Evolutionary conservation across 345 rosid species (phyloP).

Genomic region (Hirschfeldia incana): DNA sequence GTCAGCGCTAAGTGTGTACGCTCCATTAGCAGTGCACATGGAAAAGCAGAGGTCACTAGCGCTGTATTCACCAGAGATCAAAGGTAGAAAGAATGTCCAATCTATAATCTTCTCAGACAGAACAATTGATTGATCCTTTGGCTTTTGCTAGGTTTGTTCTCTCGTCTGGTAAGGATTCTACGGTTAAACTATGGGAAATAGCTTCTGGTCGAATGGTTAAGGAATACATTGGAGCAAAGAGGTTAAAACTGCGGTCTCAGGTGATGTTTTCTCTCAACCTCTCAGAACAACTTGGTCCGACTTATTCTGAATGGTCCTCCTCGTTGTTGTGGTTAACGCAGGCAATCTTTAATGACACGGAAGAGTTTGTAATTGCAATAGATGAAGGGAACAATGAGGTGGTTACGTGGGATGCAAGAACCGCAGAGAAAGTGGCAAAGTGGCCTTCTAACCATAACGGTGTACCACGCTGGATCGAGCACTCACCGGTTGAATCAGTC

Average conservation of each 20-base stretch:
- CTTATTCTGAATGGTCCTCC: background rate
- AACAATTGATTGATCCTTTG: conserved; percentile 5
- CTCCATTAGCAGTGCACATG: conserved; percentile 68
- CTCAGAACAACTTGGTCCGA: background rate
- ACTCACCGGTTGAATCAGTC: conserved; percentile 60
- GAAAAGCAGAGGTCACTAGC: conserved; percentile 69
- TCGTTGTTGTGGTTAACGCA: conserved; percentile 30
- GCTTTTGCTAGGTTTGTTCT: conserved; percentile 63
- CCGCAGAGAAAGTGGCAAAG: conserved; percentile 68
- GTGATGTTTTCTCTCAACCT: conserved; percentile 34
- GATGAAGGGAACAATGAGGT: conserved; percentile 50
- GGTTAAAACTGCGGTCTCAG: conserved; percentile 67
- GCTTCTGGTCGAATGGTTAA: conserved; percentile 73
- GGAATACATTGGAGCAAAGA: conserved; percentile 73
- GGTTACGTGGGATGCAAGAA: conserved; percentile 78
- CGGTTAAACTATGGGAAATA: conserved; percentile 80
- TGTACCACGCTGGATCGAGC: conserved; percentile 81
- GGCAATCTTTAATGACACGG: conserved; percentile 83
- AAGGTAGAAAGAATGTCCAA: conserved; percentile 44
- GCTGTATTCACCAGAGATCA: conserved; percentile 78
- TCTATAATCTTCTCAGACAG: background rate
- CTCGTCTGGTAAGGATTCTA: conserved; percentile 80
- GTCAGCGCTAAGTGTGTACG: conserved; percentile 66
- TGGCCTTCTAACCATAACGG: conserved; percentile 77
- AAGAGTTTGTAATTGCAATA: conserved; percentile 72